Base-by-base conservation (phyloP, 805 yeast species). In the Komagataella phaffii region DNA sequence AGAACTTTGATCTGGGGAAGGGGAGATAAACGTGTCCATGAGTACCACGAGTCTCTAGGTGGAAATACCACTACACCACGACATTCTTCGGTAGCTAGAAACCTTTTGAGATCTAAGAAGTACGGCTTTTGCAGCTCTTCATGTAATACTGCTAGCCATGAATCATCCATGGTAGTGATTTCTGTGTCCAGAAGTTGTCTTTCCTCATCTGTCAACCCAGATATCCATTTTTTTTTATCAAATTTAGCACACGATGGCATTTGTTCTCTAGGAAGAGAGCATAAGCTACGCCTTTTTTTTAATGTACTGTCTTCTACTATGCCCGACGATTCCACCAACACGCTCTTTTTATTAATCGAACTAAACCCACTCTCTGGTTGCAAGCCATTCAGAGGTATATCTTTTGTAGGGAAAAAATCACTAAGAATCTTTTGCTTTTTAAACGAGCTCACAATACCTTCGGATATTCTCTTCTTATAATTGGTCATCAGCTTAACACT, bases 1-100 rank as follows among this genome's bases (percentile, higher is more conserved):
- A 93, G 75, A 24, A 91, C 93, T 60, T 80, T 82, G 17, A 89
- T 85, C 3, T 76, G 64, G 3, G 79, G 70, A 18, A 91, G 69
- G 0, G 96, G 96, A 0, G 98, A 88, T 17, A 82, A 72, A 36
- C 88, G 76, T 2, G 95, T 82, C 97, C 98, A 93, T 0, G 97
- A 87, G 63, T 93, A 93, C 18, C 93, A 79, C 54, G 86, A 85
- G 12, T 75, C 61, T 17, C 70, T 63, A 0, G 91, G 90, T 1
- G 99, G 99, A 66, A 88, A 91, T 0, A 91, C 73, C 2, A 79
- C 73, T 12, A 71, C 74, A 17, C 69, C 68, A 14, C 65, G 61
- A 14, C 63, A 57, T 58, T 68, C 62, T 57, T 83, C 86, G 0
- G 70, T 54, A 3, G 56, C 54, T 12, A 90, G 70, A 57, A 85